A percentile compares a stretch with the other conserved stretches of the same genome.
phyloP scores from a whole-genome alignment of 257 asterid genomes.

The Solanum gracilifrons region DNA sequence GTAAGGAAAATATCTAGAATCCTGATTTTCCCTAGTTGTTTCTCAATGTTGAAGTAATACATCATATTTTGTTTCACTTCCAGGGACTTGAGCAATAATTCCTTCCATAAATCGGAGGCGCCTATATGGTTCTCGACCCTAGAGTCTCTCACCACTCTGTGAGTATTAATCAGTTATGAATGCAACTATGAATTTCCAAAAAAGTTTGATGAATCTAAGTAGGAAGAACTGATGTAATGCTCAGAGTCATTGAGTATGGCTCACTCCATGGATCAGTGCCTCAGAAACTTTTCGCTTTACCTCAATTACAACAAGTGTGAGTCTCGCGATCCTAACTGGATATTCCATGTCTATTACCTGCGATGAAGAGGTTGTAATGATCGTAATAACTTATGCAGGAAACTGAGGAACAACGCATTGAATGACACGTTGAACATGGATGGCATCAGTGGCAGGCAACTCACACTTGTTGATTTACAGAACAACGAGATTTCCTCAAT shows the following conservation, averaged over 20 bases:
- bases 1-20: conserved; percentile 23
- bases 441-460: conserved; percentile 42
- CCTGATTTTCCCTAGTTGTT: background rate
- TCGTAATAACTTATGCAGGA: conserved; percentile 40
- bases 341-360: background rate
- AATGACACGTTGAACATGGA: conserved; percentile 71
- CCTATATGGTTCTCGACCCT: conserved; percentile 77
- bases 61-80: background rate
- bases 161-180: conserved; percentile 16
- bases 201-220: conserved; percentile 5
- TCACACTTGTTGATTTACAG: conserved; percentile 71
- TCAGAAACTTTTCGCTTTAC: conserved; percentile 49
- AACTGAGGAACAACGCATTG: conserved; percentile 65
- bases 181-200: background rate
- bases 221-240: conserved; percentile 3
- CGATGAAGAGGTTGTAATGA: background rate
- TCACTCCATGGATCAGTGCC: conserved; percentile 70
- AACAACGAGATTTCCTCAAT: conserved; percentile 63
- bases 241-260: conserved; percentile 82
- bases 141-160: conserved; percentile 75
- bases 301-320: conserved; percentile 91
- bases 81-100: conserved; percentile 92
- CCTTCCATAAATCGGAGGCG: conserved; percentile 51
- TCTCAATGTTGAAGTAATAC: background rate
- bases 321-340: conserved; percentile 9